These are phyloP conservation scores for Piedraia hortae DNA, from an alignment of 2,329 filamentous ascomycete species.

Conservation along the genomic window DNA sequence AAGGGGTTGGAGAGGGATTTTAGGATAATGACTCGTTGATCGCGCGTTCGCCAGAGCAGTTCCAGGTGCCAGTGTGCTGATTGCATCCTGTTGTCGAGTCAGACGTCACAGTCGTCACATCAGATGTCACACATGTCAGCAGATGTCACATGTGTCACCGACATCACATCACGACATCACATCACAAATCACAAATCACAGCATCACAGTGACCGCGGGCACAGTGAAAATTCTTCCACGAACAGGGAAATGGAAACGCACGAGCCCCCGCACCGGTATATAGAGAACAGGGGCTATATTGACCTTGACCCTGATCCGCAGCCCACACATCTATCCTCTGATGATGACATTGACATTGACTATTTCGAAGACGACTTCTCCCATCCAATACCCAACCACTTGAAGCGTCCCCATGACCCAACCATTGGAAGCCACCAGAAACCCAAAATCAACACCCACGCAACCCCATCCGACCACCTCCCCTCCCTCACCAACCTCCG, in stretches of 20 bases:
- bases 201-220: slow-evolving; percentile 6
- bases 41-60: slow-evolving; percentile 5
- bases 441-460: slow-evolving; percentile 48
- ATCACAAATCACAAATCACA: slow-evolving; percentile 1
- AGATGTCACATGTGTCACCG: neutral
- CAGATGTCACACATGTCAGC: neutral
- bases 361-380: too few relatives aligned
- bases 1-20: slow-evolving; percentile 8
- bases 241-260: too few relatives aligned
- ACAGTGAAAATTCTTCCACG: too few relatives aligned
- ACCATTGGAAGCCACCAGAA: too few relatives aligned
- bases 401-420: too few relatives aligned
- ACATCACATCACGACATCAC: neutral
- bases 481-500: slow-evolving; percentile 65
- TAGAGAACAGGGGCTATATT: slow-evolving; percentile 12
- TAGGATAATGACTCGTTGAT: slow-evolving; percentile 5
- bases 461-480: slow-evolving; percentile 67
- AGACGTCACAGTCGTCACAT: slow-evolving; percentile 1
- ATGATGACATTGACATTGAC: too few relatives aligned
- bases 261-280: slow-evolving; percentile 9
- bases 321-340: too few relatives aligned
- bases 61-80: slow-evolving; percentile 5
- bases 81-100: slow-evolving; percentile 2
- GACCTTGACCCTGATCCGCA: too few relatives aligned
- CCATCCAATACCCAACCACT: too few relatives aligned